A percentile compares a stretch with the other conserved stretches of the same genome.
Evolutionary conservation across 305 asterid genomes (phyloP).

Genomic region (Plantago coronopus): DNA sequence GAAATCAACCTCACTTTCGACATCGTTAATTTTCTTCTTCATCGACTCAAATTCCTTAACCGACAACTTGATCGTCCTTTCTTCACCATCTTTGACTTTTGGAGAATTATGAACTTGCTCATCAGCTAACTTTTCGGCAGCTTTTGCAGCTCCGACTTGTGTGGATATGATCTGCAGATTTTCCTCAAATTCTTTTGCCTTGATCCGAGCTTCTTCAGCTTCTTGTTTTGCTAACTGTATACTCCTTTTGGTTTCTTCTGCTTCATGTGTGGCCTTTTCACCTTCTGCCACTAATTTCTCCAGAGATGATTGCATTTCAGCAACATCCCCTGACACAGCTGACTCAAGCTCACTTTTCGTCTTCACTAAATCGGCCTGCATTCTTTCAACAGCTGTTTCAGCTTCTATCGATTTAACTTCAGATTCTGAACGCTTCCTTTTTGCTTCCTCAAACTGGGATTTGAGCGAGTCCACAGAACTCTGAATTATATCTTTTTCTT

Average conservation of each 20-base stretch:
- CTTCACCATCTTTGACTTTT: slow-evolving; percentile 10
- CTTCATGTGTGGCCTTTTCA: slow-evolving; percentile 36
- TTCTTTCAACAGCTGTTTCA: slow-evolving; percentile 36
- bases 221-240: slow-evolving; percentile 34
- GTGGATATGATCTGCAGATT: slow-evolving; percentile 38
- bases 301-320: slow-evolving; percentile 3
- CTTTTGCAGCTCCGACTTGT: slow-evolving; percentile 61
- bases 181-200: slow-evolving; percentile 47
- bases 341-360: slow-evolving; percentile 33
- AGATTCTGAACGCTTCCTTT: slow-evolving; percentile 31
- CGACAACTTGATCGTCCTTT: slow-evolving; percentile 50
- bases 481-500: slow-evolving; percentile 35
- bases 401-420: slow-evolving; percentile 37
- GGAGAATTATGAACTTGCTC: slow-evolving; percentile 47
- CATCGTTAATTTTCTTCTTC: slow-evolving; percentile 46
- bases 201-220: slow-evolving; percentile 34
- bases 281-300: slow-evolving; percentile 28
- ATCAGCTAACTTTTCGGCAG: slow-evolving; percentile 57
- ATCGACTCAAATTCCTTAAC: slow-evolving; percentile 45
- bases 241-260: slow-evolving; percentile 35
- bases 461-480: slow-evolving; percentile 39
- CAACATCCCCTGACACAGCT: slow-evolving; percentile 9
- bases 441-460: slow-evolving; percentile 38
- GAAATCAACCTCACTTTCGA: slow-evolving; percentile 41
- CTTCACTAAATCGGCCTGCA: slow-evolving; percentile 37